Percentiles rank a stretch among this genome's conserved stretches.
Evolutionary conservation across 306 rosid species (phyloP).

Genomic region (Gynostemma pentaphyllum): DNA sequence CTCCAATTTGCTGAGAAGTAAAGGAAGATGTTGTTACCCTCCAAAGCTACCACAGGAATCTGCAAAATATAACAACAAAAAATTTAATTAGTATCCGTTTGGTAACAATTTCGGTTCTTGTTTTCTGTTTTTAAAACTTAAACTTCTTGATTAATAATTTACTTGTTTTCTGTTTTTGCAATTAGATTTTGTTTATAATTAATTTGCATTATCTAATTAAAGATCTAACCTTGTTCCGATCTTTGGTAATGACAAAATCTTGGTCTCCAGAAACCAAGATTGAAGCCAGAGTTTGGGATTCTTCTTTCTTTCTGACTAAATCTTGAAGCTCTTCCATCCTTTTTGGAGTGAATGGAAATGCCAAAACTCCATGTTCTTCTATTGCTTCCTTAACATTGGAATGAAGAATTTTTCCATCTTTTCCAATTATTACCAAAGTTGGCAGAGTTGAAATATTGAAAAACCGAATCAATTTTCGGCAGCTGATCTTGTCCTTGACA

Average conservation of each 20-base stretch:
- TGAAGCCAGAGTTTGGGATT: conserved; percentile 28
- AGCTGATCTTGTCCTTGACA: conserved; percentile 22
- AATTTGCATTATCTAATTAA: too few species aligned
- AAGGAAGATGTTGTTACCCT: conserved; percentile 28
- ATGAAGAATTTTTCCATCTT: conserved; percentile 33
- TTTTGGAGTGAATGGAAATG: conserved; percentile 36
- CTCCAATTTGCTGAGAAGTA: conserved; percentile 39
- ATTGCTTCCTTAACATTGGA: conserved; percentile 24
- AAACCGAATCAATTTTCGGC: conserved; percentile 23
- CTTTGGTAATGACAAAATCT: conserved; percentile 26
- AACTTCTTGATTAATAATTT: too few species aligned
- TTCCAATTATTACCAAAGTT: conserved; percentile 27
- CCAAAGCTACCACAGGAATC: conserved; percentile 27
- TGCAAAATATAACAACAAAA: neutral
- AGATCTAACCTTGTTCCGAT: conserved; percentile 34
- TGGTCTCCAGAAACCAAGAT: conserved; percentile 26
- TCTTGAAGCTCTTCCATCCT: conserved; percentile 28
- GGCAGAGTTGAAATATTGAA: conserved; percentile 26
- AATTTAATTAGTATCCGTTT: too few species aligned
- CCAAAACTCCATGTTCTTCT: conserved; percentile 27
- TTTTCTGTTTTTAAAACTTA: too few species aligned
- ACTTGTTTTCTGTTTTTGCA: too few species aligned
- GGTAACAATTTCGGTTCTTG: too few species aligned
- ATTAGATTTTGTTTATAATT: too few species aligned
- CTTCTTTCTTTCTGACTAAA: conserved; percentile 25